Evolutionary conservation across 2,329 filamentous ascomycete genomes (phyloP), one percentile per base, ranked within the genome.

Genomic region (Kalaharituber pfeilii): DNA sequence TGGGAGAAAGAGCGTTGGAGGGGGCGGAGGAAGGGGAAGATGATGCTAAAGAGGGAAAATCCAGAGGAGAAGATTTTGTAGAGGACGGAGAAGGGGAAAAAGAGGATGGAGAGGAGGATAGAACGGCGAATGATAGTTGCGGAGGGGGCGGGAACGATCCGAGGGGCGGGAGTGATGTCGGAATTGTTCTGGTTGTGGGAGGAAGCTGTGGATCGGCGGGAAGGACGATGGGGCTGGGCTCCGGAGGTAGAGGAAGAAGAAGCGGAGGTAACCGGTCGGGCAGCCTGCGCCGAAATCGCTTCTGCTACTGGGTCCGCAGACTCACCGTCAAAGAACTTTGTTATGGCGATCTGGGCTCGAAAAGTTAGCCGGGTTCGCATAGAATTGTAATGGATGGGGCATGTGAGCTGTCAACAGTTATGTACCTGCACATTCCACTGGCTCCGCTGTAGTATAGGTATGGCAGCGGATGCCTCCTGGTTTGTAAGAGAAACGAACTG

Each of bases 241-340:
- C 30, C 33, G 50, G 42, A 49, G 53, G 27, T 30, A 22, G 42
- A 47, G 2, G 42, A 22, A 9, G 13, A 24, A 9, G 58, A 53
- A 18, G 55, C 29, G 56, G 66, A 58, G 13, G 68, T 65, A 26
- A 64, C 64, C 15, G 69, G 68, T 58, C 72, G 69, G 50, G 56
- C 56, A 52, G 75, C 70, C 57, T 81, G 74, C 6, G 76, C 74
- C 50, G 81, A 76, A 51, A 81, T 75, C 55, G 84, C 84, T 70
- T 91, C 86, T 55, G 84, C 82, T 18, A 89, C 72, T 11, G 79
- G 82, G 66, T 94, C 86, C 50, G 86, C 78, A 2, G 82, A 82
- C 70, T 96, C 91, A 62, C 91, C 91, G 65, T 98, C 91, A 67
- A 95, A 98, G 77, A 96, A 96, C 66, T 93, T 93, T 60, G 91